A percentile compares a stretch with the other conserved stretches of the same genome.
Evolutionary conservation across 495 filamentous ascomycete species (phyloP).

Genomic region (Cercophora scortea): DNA sequence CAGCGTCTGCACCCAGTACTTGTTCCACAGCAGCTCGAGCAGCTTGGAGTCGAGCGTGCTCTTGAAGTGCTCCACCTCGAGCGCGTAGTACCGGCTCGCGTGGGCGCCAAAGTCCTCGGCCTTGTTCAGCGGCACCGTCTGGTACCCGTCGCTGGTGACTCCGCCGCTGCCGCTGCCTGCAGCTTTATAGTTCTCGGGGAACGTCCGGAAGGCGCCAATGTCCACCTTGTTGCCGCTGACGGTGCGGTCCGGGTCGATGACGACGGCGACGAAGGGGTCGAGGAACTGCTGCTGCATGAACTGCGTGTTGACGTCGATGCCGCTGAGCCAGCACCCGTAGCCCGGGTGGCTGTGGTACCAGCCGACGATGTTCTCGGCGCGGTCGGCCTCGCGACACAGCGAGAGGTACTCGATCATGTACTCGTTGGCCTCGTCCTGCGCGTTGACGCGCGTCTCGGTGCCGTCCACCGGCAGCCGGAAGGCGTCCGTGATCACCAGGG

Average conservation of each 20-base stretch:
- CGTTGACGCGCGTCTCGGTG: slow-evolving; percentile 96
- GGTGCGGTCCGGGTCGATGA: slow-evolving; percentile 95
- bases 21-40: slow-evolving; percentile 91
- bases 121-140: slow-evolving; percentile 82
- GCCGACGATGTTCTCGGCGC: slow-evolving; percentile 85
- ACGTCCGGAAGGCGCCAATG: slow-evolving; percentile 94
- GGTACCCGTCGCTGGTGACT: slow-evolving; percentile 42
- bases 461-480: slow-evolving; percentile 94
- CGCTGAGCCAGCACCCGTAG: slow-evolving; percentile 96
- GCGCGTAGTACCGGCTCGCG: slow-evolving; percentile 76
- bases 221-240: slow-evolving; percentile 93
- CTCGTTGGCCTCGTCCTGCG: slow-evolving; percentile 89
- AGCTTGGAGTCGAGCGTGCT: slow-evolving; percentile 78
- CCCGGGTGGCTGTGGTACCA: slow-evolving; percentile 99
- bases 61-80: slow-evolving; percentile 91
- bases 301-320: slow-evolving; percentile 91
- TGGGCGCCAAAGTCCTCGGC: slow-evolving; percentile 96
- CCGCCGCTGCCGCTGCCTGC: slow-evolving; percentile 19
- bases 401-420: slow-evolving; percentile 86
- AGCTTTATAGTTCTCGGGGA: slow-evolving; percentile 63
- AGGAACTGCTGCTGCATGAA: slow-evolving; percentile 69
- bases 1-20: slow-evolving; percentile 99
- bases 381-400: slow-evolving; percentile 63
- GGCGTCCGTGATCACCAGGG: slow-evolving; percentile 89
- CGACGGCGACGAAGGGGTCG: slow-evolving; percentile 91